Percentiles rank a stretch among this genome's conserved stretches.
Evolutionary conservation across 2,329 filamentous ascomycete species (phyloP).

Genomic region (Exophiala calicioides): DNA sequence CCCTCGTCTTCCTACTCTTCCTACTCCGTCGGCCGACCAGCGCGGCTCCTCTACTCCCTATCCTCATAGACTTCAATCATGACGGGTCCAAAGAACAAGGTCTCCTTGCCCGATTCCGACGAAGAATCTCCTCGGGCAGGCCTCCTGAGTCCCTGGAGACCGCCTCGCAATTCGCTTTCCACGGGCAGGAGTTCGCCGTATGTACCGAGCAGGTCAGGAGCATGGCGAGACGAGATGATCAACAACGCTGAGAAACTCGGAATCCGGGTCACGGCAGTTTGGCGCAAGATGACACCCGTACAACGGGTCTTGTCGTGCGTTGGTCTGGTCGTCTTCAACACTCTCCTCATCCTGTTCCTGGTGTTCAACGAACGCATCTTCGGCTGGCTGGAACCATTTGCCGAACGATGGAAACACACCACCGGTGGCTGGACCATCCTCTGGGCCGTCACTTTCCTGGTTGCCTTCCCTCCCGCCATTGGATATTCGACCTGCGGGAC

Average conservation of each 20-base stretch:
- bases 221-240: constrained; percentile 42
- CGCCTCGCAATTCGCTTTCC: constrained; percentile 39
- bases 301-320: constrained; percentile 63
- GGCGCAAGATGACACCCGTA: constrained; percentile 47
- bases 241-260: constrained; percentile 39
- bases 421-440: constrained; percentile 72
- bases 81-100: too few relatives aligned
- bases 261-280: constrained; percentile 38
- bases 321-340: constrained; percentile 53
- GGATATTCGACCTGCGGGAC: constrained; percentile 80
- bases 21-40: too few relatives aligned
- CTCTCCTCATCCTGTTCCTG: constrained; percentile 67
- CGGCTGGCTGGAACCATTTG: constrained; percentile 68
- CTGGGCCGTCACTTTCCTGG: constrained; percentile 71
- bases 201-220: constrained; percentile 36
- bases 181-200: constrained; percentile 44
- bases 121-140: constrained; percentile 29
- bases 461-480: constrained; percentile 83
- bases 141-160: constrained; percentile 55
- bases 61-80: too few relatives aligned
- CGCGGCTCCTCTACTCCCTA: too few relatives aligned
- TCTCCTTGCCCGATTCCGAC: constrained; percentile 32
- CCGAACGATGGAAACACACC: constrained; percentile 73
- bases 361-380: constrained; percentile 81
- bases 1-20: too few relatives aligned